Evolutionary conservation across 2,329 filamentous ascomycete species (phyloP).

Genomic region (Fusarium tupiense): DNA sequence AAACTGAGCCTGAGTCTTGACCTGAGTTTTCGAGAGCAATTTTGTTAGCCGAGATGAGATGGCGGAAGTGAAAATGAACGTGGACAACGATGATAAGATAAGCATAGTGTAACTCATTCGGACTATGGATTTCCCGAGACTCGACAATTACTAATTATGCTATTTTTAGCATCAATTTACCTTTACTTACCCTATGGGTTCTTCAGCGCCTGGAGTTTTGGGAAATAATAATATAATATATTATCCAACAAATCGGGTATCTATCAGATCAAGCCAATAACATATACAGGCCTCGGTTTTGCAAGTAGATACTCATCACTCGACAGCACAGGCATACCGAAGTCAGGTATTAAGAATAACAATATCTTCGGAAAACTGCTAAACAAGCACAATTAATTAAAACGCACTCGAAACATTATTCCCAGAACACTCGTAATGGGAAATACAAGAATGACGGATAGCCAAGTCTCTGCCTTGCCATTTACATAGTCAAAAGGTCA

Average conservation of each 20-base stretch:
- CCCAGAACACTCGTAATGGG: accelerated
- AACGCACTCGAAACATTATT: accelerated
- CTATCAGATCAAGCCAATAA: accelerated
- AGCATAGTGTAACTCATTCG: background rate
- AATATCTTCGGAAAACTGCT: accelerated
- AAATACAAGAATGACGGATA: background rate
- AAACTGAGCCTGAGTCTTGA: background rate
- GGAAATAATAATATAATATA: background rate
- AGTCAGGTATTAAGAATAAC: accelerated
- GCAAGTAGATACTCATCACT: no score
- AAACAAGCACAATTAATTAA: accelerated
- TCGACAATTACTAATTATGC: accelerated
- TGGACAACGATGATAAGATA: background rate
- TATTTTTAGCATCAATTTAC: background rate
- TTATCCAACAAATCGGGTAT: no score
- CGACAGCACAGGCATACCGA: accelerated
- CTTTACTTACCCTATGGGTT: background rate
- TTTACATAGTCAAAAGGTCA: background rate
- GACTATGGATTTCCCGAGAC: background rate
- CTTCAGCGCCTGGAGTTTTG: accelerated
- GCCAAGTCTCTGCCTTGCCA: no score
- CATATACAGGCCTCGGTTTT: accelerated
- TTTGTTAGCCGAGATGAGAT: background rate
- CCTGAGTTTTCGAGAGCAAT: background rate
- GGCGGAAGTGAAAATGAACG: background rate